phyloP scores from a whole-genome alignment of 495 filamentous ascomycete species.

The Cercophora samala region DNA sequence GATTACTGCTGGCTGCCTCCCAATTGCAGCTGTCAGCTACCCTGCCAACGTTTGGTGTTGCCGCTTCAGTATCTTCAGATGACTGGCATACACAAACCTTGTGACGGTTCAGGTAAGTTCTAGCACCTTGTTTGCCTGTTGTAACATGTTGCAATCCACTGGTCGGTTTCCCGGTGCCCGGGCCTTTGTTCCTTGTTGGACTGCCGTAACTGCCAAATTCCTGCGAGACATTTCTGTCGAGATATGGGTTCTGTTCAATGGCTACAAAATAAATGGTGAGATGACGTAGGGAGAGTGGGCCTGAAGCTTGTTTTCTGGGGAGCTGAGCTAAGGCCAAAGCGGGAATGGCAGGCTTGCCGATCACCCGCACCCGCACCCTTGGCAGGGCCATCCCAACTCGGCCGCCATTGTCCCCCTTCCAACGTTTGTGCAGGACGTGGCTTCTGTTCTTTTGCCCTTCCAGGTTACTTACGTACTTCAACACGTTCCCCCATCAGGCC shows the following conservation, averaged over 20 bases:
- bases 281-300: background rate
- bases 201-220: background rate
- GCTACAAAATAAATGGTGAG: background rate
- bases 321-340: background rate
- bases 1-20: background rate
- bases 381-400: constrained; percentile 5
- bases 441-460: background rate
- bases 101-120: background rate
- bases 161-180: background rate
- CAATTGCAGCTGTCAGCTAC: background rate
- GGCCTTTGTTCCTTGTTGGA: background rate
- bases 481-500: background rate
- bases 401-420: background rate
- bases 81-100: background rate
- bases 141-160: background rate
- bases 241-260: background rate
- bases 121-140: background rate
- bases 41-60: background rate
- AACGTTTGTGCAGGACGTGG: constrained; percentile 1
- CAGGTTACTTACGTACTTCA: background rate
- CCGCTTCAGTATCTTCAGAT: background rate
- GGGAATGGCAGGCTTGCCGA: background rate
- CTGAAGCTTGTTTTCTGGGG: background rate
- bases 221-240: background rate
- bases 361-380: background rate